Conservation (phyloP, 192 early-diverging fungal species). For the Coemansia aciculifera region DNA sequence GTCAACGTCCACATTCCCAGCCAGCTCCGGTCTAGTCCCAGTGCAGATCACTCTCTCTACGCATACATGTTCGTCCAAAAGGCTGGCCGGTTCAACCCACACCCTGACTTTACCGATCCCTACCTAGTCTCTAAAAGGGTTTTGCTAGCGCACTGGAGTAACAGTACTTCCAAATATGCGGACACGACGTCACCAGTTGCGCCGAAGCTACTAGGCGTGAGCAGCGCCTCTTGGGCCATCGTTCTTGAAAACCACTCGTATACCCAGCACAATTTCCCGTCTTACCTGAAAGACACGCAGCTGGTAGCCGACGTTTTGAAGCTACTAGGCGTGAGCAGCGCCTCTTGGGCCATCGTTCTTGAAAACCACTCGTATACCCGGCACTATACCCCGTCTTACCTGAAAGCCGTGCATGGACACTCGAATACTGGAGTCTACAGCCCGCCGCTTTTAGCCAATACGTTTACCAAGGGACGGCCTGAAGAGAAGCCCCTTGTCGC, state of each 20-base stretch:
- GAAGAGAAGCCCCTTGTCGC: not conserved
- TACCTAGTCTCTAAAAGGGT: not conserved
- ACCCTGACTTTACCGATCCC: slow-evolving; percentile 16
- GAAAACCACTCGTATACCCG: slow-evolving; percentile 9
- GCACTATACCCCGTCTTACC: not conserved
- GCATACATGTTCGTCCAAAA: slow-evolving; percentile 15
- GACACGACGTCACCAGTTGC: not conserved
- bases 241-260: slow-evolving; percentile 16
- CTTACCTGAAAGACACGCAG: not conserved
- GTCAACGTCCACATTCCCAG: slow-evolving; percentile 4
- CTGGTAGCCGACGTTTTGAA: not conserved
- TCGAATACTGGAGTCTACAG: not conserved
- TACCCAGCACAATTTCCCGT: not conserved
- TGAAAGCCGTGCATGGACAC: not conserved
- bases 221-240: slow-evolving; percentile 15
- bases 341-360: slow-evolving; percentile 19
- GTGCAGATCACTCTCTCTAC: slow-evolving; percentile 2
- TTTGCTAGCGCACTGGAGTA: slow-evolving; percentile 3
- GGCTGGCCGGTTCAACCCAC: slow-evolving; percentile 6
- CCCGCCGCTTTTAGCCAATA: slow-evolving; percentile 9
- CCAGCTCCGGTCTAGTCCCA: not conserved
- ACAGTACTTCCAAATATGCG: not conserved
- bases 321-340: slow-evolving; percentile 8
- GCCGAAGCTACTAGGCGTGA: not conserved
- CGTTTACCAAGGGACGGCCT: slow-evolving; percentile 1